These are phyloP conservation scores for Ophiostoma populinum DNA, from an alignment of 2,329 filamentous ascomycete genomes.

Conservation along the genomic window DNA sequence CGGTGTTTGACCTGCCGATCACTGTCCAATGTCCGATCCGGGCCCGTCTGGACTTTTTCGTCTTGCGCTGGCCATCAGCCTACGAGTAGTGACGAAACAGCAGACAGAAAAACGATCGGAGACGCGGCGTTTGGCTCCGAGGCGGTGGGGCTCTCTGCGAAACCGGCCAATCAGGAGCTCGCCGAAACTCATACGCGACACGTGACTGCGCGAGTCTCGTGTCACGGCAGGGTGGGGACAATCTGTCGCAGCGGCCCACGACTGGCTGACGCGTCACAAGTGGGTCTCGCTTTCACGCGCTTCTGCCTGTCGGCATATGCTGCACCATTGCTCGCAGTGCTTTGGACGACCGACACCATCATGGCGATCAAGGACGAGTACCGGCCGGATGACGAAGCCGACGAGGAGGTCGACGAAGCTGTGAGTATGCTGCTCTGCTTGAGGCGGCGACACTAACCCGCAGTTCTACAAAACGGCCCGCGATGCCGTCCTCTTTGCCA, in stretches of 20 bases:
- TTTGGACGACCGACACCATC: background rate
- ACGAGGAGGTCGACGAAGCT: constrained; percentile 32
- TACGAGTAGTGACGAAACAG: constrained; percentile 7
- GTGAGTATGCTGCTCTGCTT: constrained; percentile 9
- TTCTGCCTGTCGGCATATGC: no score
- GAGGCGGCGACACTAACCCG: background rate
- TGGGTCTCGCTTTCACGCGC: background rate
- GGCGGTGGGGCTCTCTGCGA: background rate
- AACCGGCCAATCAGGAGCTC: constrained; percentile 8
- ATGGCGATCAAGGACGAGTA: constrained; percentile 29
- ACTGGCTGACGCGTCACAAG: background rate
- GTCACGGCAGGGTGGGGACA: no score
- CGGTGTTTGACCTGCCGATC: no score
- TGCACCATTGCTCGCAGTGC: no score
- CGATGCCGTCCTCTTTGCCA: constrained; percentile 95
- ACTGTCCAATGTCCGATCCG: background rate
- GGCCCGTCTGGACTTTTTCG: background rate
- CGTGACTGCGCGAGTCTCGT: constrained; percentile 9
- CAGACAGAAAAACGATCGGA: constrained; percentile 5
- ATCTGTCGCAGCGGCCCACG: no score
- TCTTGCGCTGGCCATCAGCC: constrained; percentile 1
- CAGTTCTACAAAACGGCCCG: constrained; percentile 68
- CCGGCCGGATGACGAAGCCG: constrained; percentile 56
- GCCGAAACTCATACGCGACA: constrained; percentile 3
- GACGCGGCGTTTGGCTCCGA: constrained; percentile 6